These are phyloP conservation scores for Herpetomonas muscarum DNA, from an alignment of 208 protist species.

Conservation along the genomic window DNA sequence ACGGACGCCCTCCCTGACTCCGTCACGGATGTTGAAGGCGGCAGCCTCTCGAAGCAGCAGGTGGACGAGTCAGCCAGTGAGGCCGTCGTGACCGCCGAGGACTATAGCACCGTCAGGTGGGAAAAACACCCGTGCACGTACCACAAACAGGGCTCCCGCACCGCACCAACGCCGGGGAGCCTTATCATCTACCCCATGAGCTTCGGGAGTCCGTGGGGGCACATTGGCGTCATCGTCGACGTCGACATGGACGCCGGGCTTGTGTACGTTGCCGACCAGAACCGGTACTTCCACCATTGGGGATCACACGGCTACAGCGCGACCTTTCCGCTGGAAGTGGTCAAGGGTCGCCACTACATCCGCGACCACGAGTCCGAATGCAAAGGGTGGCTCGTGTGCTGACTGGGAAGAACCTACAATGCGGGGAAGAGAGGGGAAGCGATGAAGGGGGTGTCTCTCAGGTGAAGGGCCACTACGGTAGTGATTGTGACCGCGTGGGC, in stretches of 20 bases:
- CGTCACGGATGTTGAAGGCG: neutral
- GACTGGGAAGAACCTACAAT: too few relatives aligned
- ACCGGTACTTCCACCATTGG: slow-evolving; percentile 78
- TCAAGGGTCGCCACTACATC: slow-evolving; percentile 52
- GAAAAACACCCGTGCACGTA: slow-evolving; percentile 43
- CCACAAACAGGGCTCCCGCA: slow-evolving; percentile 40
- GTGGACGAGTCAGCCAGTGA: too few relatives aligned
- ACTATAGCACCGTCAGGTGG: slow-evolving; percentile 16
- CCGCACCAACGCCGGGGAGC: slow-evolving; percentile 41
- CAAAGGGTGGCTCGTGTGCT: slow-evolving; percentile 49
- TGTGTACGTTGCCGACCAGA: slow-evolving; percentile 75
- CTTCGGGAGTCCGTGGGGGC: slow-evolving; percentile 53
- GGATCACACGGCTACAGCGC: slow-evolving; percentile 38
- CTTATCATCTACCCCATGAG: slow-evolving; percentile 79
- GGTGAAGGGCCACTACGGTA: too few relatives aligned
- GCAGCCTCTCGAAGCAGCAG: neutral
- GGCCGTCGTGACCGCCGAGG: slow-evolving; percentile 5
- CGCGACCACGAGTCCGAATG: slow-evolving; percentile 57
- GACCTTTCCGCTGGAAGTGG: slow-evolving; percentile 38
- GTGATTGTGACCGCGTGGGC: too few relatives aligned
- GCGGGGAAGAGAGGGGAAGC: too few relatives aligned
- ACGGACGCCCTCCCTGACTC: too few relatives aligned
- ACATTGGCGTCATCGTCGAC: slow-evolving; percentile 78
- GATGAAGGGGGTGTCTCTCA: too few relatives aligned
- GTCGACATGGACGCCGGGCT: slow-evolving; percentile 26